phyloP scores from a whole-genome alignment of 345 rosid genomes.

The Linum trigynum region DNA sequence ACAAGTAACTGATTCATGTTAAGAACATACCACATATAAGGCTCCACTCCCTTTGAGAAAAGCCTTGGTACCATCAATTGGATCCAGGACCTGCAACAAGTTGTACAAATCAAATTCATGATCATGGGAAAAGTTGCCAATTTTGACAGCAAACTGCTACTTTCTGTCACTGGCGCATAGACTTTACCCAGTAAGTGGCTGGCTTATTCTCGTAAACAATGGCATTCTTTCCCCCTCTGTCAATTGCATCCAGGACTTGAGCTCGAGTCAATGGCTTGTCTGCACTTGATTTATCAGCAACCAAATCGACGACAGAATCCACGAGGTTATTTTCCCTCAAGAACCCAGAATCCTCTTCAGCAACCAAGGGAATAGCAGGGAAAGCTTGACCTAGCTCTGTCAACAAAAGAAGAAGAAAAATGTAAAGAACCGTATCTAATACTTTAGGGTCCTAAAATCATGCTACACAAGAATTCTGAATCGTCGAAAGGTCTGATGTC shows the following conservation, averaged over 20 bases:
- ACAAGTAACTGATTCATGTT: background rate
- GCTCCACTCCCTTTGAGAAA: conserved; percentile 69
- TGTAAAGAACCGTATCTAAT: no score
- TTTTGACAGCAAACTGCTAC: background rate
- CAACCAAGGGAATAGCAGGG: conserved; percentile 86
- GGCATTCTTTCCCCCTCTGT: conserved; percentile 63
- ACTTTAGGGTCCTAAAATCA: no score
- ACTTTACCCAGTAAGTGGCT: conserved; percentile 78
- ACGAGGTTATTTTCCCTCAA: conserved; percentile 55
- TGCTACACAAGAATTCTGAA: no score
- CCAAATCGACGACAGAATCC: conserved; percentile 50
- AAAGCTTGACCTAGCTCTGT: conserved; percentile 60
- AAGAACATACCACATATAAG: conserved; percentile 61
- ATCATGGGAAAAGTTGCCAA: conserved; percentile 1
- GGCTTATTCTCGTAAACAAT: conserved; percentile 49
- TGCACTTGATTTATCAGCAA: conserved; percentile 33
- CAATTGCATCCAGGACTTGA: conserved; percentile 73
- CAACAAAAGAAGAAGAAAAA: conserved; percentile 10
- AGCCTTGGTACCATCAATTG: conserved; percentile 83
- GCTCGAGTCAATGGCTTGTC: conserved; percentile 37
- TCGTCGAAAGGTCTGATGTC: no score
- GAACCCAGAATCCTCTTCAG: conserved; percentile 81
- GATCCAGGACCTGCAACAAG: conserved; percentile 65
- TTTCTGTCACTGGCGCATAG: background rate
- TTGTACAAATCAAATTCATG: conserved; percentile 2